Conservation (phyloP, 2,329 filamentous ascomycete genomes). For the Trichoderma koningii region DNA sequence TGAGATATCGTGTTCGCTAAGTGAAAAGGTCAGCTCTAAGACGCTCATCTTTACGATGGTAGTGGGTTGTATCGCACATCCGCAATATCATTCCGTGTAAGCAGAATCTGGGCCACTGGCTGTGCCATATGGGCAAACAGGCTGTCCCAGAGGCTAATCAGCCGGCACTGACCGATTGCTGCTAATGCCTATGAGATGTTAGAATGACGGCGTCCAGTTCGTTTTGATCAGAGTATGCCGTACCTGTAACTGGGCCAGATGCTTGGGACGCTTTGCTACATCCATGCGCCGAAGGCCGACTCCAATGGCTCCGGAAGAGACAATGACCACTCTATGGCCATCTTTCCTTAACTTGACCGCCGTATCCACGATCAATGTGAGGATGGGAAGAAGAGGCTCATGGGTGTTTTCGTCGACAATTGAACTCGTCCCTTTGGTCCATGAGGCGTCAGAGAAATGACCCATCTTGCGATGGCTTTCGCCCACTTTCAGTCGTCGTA, state of each 20-base stretch:
- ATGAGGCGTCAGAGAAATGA: neutral
- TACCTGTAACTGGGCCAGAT: slow-evolving; percentile 83
- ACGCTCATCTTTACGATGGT: too few relatives aligned
- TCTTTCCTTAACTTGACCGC: slow-evolving; percentile 83
- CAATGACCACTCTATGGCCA: slow-evolving; percentile 92
- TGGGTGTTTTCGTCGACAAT: slow-evolving; percentile 96
- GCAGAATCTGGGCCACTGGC: slow-evolving; percentile 89
- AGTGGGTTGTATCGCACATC: slow-evolving; percentile 61
- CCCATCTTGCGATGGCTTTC: neutral
- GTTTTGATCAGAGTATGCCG: neutral
- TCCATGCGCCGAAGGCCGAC: slow-evolving; percentile 91
- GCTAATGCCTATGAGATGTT: slow-evolving; percentile 67
- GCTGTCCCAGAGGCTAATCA: slow-evolving; percentile 95
- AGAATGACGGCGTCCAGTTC: neutral
- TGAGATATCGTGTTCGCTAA: slow-evolving; percentile 71
- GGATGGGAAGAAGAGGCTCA: slow-evolving; percentile 85
- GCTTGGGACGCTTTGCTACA: slow-evolving; percentile 81
- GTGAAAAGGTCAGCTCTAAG: neutral
- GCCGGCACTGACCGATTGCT: slow-evolving; percentile 90
- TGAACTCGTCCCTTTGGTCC: slow-evolving; percentile 81
- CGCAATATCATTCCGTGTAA: slow-evolving; percentile 94
- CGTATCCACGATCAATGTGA: slow-evolving; percentile 92
- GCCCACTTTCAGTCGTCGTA: neutral
- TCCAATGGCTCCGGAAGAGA: slow-evolving; percentile 95
- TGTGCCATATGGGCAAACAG: slow-evolving; percentile 85